These are phyloP conservation scores for Agaricus subrufescens DNA, from an alignment of 768 basidiomycete genomes.

Conservation along the genomic window DNA sequence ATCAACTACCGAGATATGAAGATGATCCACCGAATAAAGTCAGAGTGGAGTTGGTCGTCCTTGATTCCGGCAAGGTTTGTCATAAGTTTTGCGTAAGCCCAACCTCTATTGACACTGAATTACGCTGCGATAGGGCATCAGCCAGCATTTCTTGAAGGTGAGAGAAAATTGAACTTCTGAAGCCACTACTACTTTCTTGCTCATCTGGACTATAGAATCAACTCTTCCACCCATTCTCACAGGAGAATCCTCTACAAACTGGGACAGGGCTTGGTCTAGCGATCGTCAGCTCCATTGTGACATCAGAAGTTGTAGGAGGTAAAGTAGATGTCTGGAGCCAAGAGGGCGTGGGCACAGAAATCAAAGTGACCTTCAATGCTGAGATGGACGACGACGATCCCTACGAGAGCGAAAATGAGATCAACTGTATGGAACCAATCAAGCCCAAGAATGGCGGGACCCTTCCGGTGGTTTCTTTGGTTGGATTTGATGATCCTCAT, in stretches of 20 bases:
- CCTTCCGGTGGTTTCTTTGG: constrained; percentile 56
- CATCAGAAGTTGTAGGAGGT: constrained; percentile 79
- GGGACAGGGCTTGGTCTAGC: constrained; percentile 93
- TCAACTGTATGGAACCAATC: constrained; percentile 42
- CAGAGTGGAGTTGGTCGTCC: constrained; percentile 78
- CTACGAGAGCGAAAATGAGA: constrained; percentile 8
- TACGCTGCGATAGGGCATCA: constrained; percentile 60
- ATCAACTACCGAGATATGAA: constrained; percentile 58
- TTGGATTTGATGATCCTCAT: constrained; percentile 65
- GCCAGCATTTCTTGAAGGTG: constrained; percentile 87
- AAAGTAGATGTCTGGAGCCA: constrained; percentile 94
- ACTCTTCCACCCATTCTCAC: constrained; percentile 95
- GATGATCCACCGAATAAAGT: constrained; percentile 54
- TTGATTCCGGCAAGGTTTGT: constrained; percentile 83
- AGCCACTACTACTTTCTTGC: background rate
- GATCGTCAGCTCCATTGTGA: constrained; percentile 90
- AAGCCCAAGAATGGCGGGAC: constrained; percentile 30
- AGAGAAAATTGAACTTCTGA: background rate
- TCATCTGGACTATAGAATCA: constrained; percentile 55
- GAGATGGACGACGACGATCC: constrained; percentile 46
- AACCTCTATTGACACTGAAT: background rate
- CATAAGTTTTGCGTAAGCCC: background rate
- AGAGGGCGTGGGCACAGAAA: constrained; percentile 87
- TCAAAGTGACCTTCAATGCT: constrained; percentile 79
- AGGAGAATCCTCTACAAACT: constrained; percentile 91